Percentiles rank a stretch among this genome's conserved stretches.
These are phyloP conservation scores for Wickerhamiella hasegawae DNA, from an alignment of 805 yeast species.

Conservation along the genomic window DNA sequence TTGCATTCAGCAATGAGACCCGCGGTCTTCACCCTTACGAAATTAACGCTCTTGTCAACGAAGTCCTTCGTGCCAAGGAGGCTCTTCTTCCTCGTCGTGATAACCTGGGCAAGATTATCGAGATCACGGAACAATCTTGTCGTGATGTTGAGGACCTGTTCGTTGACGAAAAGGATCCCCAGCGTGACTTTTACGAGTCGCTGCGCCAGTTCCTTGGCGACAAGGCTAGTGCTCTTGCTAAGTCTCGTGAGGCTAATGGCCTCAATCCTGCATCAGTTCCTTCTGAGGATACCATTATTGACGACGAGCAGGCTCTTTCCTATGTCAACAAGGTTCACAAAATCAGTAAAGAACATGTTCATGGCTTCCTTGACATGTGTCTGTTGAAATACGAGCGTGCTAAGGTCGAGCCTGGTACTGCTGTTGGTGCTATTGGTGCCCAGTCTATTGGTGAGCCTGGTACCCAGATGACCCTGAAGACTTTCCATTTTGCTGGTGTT, in stretches of 20 bases:
- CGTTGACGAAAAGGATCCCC: slow-evolving; percentile 78
- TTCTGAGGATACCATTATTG: slow-evolving; percentile 25
- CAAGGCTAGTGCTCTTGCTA: slow-evolving; percentile 43
- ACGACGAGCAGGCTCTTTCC: slow-evolving; percentile 17
- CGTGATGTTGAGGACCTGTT: slow-evolving; percentile 28
- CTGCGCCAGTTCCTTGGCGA: slow-evolving; percentile 43
- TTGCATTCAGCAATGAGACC: slow-evolving; percentile 45
- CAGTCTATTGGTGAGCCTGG: slow-evolving; percentile 99
- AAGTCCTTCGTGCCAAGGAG: slow-evolving; percentile 46
- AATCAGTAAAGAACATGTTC: slow-evolving; percentile 44
- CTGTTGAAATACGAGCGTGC: slow-evolving; percentile 73
- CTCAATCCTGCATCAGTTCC: slow-evolving; percentile 31
- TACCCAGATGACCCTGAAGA: slow-evolving; percentile 92
- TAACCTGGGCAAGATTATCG: slow-evolving; percentile 44
- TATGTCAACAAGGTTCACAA: slow-evolving; percentile 28
- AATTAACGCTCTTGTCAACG: slow-evolving; percentile 38
- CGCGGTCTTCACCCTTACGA: slow-evolving; percentile 54
- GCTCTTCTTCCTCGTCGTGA: slow-evolving; percentile 47
- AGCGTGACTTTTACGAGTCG: slow-evolving; percentile 67
- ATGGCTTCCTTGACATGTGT: slow-evolving; percentile 57
- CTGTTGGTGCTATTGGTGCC: slow-evolving; percentile 98
- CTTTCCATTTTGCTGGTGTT: slow-evolving; percentile 99
- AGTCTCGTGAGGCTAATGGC: slow-evolving; percentile 37
- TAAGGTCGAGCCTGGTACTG: slow-evolving; percentile 96
- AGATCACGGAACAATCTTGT: slow-evolving; percentile 24